Conservation (phyloP, 768 basidiomycete genomes). For the Arthromyces matolae region DNA sequence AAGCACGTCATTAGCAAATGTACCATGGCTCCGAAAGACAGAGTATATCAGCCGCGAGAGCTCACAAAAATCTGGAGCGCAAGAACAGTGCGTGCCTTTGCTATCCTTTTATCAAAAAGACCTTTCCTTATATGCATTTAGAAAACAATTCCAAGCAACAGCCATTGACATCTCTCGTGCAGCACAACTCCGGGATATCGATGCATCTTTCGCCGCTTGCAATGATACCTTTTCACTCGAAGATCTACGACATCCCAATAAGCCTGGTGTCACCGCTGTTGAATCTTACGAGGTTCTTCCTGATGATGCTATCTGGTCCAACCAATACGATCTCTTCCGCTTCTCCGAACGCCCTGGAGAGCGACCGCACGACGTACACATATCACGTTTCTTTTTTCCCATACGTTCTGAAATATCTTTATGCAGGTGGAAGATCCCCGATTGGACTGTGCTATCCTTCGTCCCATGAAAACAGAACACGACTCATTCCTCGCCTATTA, state of each 20-base stretch:
- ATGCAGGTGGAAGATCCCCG: slow-evolving; percentile 71
- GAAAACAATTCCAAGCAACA: slow-evolving; percentile 45
- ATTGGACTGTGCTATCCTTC: slow-evolving; percentile 78
- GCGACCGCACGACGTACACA: slow-evolving; percentile 56
- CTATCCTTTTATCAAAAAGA: neutral
- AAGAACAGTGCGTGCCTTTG: slow-evolving; percentile 52
- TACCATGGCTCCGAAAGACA: slow-evolving; percentile 90
- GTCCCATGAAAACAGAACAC: slow-evolving; percentile 85
- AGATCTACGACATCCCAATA: slow-evolving; percentile 72
- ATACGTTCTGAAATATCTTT: neutral
- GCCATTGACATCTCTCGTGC: slow-evolving; percentile 67
- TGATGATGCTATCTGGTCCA: slow-evolving; percentile 84
- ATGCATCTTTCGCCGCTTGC: slow-evolving; percentile 67
- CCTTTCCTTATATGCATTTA: slow-evolving; percentile 21
- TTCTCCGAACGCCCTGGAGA: slow-evolving; percentile 89
- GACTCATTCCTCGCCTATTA: slow-evolving; percentile 88
- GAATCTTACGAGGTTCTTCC: slow-evolving; percentile 83
- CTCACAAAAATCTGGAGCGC: slow-evolving; percentile 35
- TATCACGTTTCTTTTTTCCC: slow-evolving; percentile 9
- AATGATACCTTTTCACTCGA: slow-evolving; percentile 58
- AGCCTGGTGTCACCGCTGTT: slow-evolving; percentile 67
- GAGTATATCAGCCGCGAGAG: slow-evolving; percentile 77
- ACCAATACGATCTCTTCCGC: slow-evolving; percentile 82
- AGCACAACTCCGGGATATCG: slow-evolving; percentile 77
- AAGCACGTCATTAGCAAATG: slow-evolving; percentile 55